phyloP scores from a whole-genome alignment of 1,139 yeast species.

The Pichia norvegensis region DNA sequence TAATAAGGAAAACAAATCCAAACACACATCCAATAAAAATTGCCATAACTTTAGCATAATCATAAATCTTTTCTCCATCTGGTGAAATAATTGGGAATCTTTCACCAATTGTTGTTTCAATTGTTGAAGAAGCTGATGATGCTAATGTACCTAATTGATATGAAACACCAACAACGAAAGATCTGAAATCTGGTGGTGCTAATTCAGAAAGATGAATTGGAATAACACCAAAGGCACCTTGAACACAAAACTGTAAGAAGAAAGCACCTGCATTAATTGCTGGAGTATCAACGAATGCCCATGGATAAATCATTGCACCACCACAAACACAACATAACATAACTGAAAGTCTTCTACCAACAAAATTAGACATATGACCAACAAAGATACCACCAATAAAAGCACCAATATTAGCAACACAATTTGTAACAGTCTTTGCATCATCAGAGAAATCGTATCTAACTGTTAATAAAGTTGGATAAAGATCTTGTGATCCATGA shows the following conservation, averaged over 20 bases:
- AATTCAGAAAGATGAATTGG: slow-evolving; percentile 74
- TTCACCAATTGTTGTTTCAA: slow-evolving; percentile 69
- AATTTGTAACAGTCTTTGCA: slow-evolving; percentile 57
- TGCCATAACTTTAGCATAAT: slow-evolving; percentile 68
- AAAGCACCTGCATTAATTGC: slow-evolving; percentile 73
- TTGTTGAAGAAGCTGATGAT: slow-evolving; percentile 77
- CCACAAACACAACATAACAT: slow-evolving; percentile 58
- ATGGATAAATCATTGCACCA: slow-evolving; percentile 54
- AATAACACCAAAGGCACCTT: slow-evolving; percentile 84
- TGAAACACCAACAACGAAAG: slow-evolving; percentile 66
- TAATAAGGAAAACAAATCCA: slow-evolving; percentile 48
- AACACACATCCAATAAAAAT: slow-evolving; percentile 79
- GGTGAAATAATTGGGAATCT: slow-evolving; percentile 44
- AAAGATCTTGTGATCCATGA: slow-evolving; percentile 69
- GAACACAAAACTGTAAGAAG: slow-evolving; percentile 73
- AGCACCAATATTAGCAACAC: slow-evolving; percentile 67
- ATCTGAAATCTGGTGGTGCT: slow-evolving; percentile 66
- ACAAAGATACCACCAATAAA: slow-evolving; percentile 53
- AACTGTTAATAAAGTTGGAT: slow-evolving; percentile 53
- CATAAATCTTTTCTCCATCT: slow-evolving; percentile 32
- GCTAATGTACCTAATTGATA: slow-evolving; percentile 82
- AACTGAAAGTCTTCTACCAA: slow-evolving; percentile 54
- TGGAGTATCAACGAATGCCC: slow-evolving; percentile 53
- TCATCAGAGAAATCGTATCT: slow-evolving; percentile 45
- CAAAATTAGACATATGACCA: slow-evolving; percentile 53